A percentile compares a stretch with the other conserved stretches of the same genome.
These are phyloP conservation scores for Phytophthora pinifolia DNA, from an alignment of 352 stramenopile species.

Conservation along the genomic window DNA sequence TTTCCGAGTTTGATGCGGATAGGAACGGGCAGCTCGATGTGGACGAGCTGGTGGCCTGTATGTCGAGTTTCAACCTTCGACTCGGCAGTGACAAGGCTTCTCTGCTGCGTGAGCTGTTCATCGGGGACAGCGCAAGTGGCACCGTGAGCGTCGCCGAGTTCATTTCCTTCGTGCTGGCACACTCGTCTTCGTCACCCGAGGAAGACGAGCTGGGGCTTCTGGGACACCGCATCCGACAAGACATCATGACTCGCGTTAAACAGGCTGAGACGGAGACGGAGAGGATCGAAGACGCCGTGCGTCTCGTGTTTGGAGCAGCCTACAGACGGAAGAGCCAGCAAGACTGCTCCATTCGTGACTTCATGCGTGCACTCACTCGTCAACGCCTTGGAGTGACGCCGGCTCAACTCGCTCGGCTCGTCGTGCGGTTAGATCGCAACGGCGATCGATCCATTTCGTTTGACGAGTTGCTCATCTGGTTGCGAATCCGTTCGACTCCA, in stretches of 20 bases:
- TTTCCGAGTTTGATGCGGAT: constrained; percentile 58
- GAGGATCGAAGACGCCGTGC: constrained; percentile 55
- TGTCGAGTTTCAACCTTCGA: constrained; percentile 48
- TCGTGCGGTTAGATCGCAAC: constrained; percentile 56
- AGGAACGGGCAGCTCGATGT: constrained; percentile 55
- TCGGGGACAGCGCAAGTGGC: constrained; percentile 27
- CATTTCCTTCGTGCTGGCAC: constrained; percentile 68
- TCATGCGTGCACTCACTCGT: constrained; percentile 38
- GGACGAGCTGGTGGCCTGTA: constrained; percentile 48
- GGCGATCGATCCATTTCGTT: constrained; percentile 62
- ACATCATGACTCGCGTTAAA: constrained; percentile 42
- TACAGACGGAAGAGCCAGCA: constrained; percentile 32
- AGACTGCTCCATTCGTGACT: constrained; percentile 34
- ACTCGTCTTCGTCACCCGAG: constrained; percentile 15
- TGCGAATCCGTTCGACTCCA: constrained; percentile 37
- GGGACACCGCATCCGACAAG: constrained; percentile 44
- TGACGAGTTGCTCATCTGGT: constrained; percentile 66
- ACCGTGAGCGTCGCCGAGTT: constrained; percentile 65
- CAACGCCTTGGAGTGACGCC: constrained; percentile 46
- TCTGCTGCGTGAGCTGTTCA: constrained; percentile 62
- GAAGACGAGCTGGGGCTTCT: constrained; percentile 55
- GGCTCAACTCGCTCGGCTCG: constrained; percentile 52
- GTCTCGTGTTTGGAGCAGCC: constrained; percentile 47
- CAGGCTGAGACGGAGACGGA: constrained; percentile 33
- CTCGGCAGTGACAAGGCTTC: constrained; percentile 42